A percentile compares a stretch with the other conserved stretches of the same genome.
These are phyloP conservation scores for Apiospora aurea DNA, from an alignment of 2,329 filamentous ascomycete genomes.

Conservation along the genomic window DNA sequence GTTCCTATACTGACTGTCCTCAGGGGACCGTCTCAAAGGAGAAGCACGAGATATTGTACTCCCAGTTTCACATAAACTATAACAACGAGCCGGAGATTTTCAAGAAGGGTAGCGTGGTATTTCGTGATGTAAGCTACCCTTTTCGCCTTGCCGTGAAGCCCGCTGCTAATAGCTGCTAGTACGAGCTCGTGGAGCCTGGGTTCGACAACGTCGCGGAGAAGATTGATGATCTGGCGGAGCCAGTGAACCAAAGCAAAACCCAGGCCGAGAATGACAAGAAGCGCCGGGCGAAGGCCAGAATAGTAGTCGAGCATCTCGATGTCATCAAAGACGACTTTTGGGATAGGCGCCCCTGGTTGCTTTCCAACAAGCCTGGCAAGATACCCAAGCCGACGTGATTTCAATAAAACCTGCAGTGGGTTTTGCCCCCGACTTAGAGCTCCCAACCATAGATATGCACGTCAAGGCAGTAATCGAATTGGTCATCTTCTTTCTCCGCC, in stretches of 20 bases:
- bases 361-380: slow-evolving; percentile 77
- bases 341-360: slow-evolving; percentile 83
- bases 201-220: slow-evolving; percentile 54
- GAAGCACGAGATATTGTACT: slow-evolving; percentile 96
- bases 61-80: slow-evolving; percentile 90
- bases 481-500: neutral
- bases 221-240: slow-evolving; percentile 58
- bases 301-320: slow-evolving; percentile 86
- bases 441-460: neutral
- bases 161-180: slow-evolving; percentile 54
- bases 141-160: neutral
- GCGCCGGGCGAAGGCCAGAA: slow-evolving; percentile 77
- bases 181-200: slow-evolving; percentile 71
- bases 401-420: slow-evolving; percentile 25
- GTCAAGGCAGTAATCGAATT: neutral
- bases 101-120: slow-evolving; percentile 91
- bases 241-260: slow-evolving; percentile 72
- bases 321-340: slow-evolving; percentile 97
- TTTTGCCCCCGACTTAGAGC: neutral
- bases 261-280: slow-evolving; percentile 86
- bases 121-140: slow-evolving; percentile 70
- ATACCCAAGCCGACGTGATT: slow-evolving; percentile 65
- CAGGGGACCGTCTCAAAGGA: slow-evolving; percentile 84
- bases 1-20: slow-evolving; percentile 31
- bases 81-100: slow-evolving; percentile 94